Conservation (phyloP, 2,329 filamentous ascomycete genomes). For the Paracorniculantispora psalliotae region DNA sequence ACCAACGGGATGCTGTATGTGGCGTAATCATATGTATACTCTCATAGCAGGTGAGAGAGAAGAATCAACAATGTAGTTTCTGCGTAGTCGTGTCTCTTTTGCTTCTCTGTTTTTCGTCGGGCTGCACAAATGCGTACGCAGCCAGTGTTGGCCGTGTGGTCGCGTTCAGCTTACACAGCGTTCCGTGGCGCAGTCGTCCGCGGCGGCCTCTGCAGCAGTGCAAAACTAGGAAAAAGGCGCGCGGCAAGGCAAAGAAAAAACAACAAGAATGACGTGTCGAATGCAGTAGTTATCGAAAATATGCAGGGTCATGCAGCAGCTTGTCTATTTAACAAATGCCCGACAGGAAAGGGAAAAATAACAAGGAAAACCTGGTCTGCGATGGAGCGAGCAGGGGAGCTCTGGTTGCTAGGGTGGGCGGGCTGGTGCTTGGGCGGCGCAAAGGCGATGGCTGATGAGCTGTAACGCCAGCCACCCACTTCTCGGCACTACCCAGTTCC, state of each 20-base stretch:
- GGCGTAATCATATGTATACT: background rate
- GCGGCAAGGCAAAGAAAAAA: background rate
- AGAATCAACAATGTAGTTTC: background rate
- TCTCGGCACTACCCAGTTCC: too few relatives aligned
- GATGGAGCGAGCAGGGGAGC: background rate
- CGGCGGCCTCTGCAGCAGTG: slow-evolving; percentile 2
- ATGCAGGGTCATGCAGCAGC: background rate
- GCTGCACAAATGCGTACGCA: background rate
- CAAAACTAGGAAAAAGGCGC: background rate
- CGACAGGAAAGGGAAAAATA: background rate
- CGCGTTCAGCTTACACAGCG: slow-evolving; percentile 7
- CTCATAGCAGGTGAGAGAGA: background rate
- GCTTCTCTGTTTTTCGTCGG: background rate
- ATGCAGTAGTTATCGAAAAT: background rate
- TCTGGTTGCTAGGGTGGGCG: slow-evolving; percentile 8
- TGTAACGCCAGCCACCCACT: too few relatives aligned
- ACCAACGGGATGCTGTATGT: background rate
- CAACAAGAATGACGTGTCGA: background rate
- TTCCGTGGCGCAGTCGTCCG: slow-evolving; percentile 9
- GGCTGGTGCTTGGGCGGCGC: background rate
- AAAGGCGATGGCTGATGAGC: slow-evolving; percentile 9
- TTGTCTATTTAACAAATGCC: background rate
- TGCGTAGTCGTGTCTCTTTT: background rate
- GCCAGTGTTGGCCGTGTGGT: background rate
- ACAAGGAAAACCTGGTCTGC: background rate